Evolutionary conservation across 768 basidiomycete genomes (phyloP).

Genomic region (Daedaleopsis sinensis): DNA sequence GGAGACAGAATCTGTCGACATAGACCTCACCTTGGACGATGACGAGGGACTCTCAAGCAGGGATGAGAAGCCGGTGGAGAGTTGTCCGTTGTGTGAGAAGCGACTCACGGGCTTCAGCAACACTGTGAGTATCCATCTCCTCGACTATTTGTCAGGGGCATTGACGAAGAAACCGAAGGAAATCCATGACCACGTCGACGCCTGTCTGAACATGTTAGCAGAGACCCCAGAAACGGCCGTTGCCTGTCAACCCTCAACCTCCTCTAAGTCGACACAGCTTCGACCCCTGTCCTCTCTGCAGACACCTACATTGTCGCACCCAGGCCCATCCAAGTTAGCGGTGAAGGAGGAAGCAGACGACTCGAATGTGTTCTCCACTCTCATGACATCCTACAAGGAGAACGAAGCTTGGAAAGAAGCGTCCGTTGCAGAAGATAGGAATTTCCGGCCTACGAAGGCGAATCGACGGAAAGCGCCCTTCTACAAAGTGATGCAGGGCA

Average conservation of each 20-base stretch:
- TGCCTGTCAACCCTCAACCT: conserved; percentile 5
- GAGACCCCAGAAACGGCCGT: not conserved
- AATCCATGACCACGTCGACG: conserved; percentile 56
- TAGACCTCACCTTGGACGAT: conserved; percentile 29
- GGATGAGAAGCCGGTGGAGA: conserved; percentile 19
- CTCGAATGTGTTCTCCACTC: conserved; percentile 63
- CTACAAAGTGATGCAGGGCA: conserved; percentile 93
- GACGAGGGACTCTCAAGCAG: not conserved
- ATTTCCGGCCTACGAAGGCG: conserved; percentile 47
- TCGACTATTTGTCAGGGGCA: not conserved
- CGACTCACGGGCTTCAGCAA: conserved; percentile 29
- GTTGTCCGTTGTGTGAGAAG: conserved; percentile 37
- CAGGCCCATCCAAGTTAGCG: conserved; percentile 8
- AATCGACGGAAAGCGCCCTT: conserved; percentile 84
- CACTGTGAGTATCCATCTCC: conserved; percentile 28
- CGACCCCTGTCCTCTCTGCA: conserved; percentile 25
- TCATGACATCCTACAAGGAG: conserved; percentile 89
- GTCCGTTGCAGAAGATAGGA: conserved; percentile 50
- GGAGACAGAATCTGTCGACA: conserved; percentile 30
- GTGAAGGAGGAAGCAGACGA: conserved; percentile 18
- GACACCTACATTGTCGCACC: conserved; percentile 8
- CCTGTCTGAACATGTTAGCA: conserved; percentile 49
- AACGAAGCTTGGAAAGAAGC: conserved; percentile 87
- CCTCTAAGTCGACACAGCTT: conserved; percentile 6
- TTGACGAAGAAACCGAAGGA: conserved; percentile 38